Conservation (phyloP, 129 eudicot genomes). For the Heracleum sosnowskyi region DNA sequence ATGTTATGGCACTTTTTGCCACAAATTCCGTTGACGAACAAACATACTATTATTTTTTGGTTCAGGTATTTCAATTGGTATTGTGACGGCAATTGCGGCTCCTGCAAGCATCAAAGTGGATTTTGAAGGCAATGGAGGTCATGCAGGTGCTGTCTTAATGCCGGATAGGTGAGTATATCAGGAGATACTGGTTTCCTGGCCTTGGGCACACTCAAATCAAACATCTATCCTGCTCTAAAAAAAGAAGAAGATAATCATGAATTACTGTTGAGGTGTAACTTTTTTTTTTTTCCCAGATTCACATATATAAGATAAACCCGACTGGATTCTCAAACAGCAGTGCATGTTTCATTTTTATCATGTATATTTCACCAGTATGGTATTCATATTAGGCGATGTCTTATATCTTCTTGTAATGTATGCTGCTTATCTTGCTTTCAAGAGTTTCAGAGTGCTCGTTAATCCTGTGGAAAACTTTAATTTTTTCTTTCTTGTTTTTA, state of each 20-base stretch:
- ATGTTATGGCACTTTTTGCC: background rate
- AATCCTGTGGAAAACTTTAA: background rate
- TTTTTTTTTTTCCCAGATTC: background rate
- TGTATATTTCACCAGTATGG: background rate
- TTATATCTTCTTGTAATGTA: background rate
- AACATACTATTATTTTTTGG: constrained; percentile 8
- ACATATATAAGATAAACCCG: background rate
- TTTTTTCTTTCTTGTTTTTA: background rate
- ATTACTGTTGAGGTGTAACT: background rate
- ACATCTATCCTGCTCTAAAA: background rate
- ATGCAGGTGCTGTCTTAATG: constrained; percentile 94
- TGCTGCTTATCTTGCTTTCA: background rate
- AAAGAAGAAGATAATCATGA: background rate
- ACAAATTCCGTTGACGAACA: background rate
- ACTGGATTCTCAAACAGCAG: background rate
- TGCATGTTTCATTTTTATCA: background rate
- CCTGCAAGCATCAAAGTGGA: constrained; percentile 95
- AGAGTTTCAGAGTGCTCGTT: background rate
- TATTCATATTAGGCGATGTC: background rate
- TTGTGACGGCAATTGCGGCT: constrained; percentile 99
- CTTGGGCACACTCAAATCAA: background rate
- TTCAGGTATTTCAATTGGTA: constrained; percentile 65
- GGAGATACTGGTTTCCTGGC: background rate
- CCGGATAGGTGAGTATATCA: constrained; percentile 51
- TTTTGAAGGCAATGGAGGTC: constrained; percentile 95